Percentiles rank a stretch among this genome's conserved stretches.
phyloP scores from a whole-genome alignment of 169 alveolate genomes.

The Cyclospora cayetanensis region DNA sequence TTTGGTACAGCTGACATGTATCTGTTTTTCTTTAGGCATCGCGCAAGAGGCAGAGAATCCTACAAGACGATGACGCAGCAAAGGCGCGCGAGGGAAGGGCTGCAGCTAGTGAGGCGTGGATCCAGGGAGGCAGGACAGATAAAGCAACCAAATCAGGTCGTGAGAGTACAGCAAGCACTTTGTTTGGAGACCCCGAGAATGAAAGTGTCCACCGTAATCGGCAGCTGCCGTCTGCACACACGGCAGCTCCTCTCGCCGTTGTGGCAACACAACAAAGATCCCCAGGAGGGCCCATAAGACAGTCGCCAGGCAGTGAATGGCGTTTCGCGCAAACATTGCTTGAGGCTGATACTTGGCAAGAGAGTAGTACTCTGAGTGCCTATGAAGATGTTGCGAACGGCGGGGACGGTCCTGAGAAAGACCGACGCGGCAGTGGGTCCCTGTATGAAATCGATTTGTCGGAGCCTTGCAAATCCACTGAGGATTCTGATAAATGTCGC shows the following conservation, averaged over 20 bases:
- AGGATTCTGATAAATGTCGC: background rate
- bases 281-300: background rate
- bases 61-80: background rate
- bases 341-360: constrained; percentile 44
- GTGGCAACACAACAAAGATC: background rate
- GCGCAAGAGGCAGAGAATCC: constrained; percentile 20
- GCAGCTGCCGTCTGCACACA: background rate
- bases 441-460: background rate
- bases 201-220: background rate
- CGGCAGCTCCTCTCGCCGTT: background rate
- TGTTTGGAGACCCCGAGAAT: background rate
- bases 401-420: background rate
- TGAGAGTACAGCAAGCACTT: background rate
- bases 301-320: background rate
- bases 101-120: background rate
- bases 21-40: background rate
- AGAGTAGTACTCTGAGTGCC: background rate
- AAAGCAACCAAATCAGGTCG: background rate
- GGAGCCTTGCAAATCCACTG: background rate
- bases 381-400: constrained; percentile 2
- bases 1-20: too few species aligned
- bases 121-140: background rate
- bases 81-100: background rate
- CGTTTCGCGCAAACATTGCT: background rate
- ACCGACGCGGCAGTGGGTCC: background rate